Conservation (phyloP, 768 basidiomycete species). For the Boletus patriciae region DNA sequence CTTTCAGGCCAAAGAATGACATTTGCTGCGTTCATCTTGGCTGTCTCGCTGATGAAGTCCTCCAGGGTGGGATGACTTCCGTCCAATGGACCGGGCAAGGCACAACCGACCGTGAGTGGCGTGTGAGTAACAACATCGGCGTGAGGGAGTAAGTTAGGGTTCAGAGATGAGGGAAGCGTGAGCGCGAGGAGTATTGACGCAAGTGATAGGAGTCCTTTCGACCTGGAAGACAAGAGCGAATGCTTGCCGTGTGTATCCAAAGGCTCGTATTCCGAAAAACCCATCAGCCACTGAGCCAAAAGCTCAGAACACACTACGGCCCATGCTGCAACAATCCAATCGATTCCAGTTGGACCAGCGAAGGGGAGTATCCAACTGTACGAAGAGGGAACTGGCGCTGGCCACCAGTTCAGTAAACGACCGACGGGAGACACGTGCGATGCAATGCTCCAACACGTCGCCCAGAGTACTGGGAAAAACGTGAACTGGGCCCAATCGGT, state of each 20-base stretch:
- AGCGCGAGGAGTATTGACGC: constrained; percentile 43
- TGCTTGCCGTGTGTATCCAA: constrained; percentile 2
- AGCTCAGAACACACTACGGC: constrained; percentile 61
- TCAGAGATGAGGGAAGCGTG: constrained; percentile 55
- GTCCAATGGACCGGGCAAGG: constrained; percentile 51
- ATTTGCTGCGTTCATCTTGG: constrained; percentile 46
- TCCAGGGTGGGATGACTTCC: constrained; percentile 50
- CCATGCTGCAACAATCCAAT: constrained; percentile 79
- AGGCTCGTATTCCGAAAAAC: constrained; percentile 23
- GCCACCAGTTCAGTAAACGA: constrained; percentile 64
- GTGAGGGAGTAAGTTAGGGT: constrained; percentile 40
- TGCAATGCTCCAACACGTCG: constrained; percentile 54
- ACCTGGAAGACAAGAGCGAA: constrained; percentile 19
- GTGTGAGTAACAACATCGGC: constrained; percentile 43
- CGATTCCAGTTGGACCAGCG: constrained; percentile 58
- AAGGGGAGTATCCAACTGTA: constrained; percentile 66
- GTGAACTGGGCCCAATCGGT: constrained; percentile 46
- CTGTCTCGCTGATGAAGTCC: constrained; percentile 62
- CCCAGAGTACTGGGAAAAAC: constrained; percentile 72
- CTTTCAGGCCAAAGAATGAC: constrained; percentile 82
- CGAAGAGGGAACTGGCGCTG: constrained; percentile 50
- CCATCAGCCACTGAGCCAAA: constrained; percentile 59
- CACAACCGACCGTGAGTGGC: constrained; percentile 63
- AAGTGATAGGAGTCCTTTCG: constrained; percentile 38
- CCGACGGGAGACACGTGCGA: constrained; percentile 66